Base-by-base conservation (phyloP, 2,329 filamentous ascomycete genomes). In the Trichoderma pleuroti region DNA sequence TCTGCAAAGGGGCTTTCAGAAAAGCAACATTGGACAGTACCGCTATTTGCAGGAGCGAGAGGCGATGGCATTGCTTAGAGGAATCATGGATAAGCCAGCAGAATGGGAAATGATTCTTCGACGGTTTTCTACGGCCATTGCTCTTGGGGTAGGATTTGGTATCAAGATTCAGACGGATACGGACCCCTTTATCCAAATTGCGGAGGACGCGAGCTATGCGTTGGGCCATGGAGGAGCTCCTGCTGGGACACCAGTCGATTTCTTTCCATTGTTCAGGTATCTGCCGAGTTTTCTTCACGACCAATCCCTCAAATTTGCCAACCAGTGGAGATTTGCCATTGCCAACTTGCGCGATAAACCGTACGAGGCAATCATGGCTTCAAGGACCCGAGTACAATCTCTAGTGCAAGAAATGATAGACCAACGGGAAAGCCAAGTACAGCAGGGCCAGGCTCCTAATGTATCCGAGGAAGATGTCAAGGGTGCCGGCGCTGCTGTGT, bases 401-500 rank as follows among this genome's bases (percentile, higher is more conserved):
- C 68, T 80, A 4, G 73, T 76, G 8, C 73, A 75, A 11, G 71
- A 74, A 65, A 63, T 80, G 74, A 72, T 78, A 49, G 70, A 78
- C 68, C 70, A 78, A 70, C 72, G 74, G 59, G 60, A 73, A n/a
- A 24, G 24, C 1, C 74, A 78, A 30, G 28, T 75, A 12, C 75
- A 76, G n/a, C 73, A 76, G 3, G 79, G 77, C 39, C 72, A 74
- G 28, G 68, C 67, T 14, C 76, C 76, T 1, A 79, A 84, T 21
- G 71, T 83, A 30, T 81, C 79, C 0, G 72, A 82, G 14, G 80
- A 80, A 11, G 84, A 86, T 64, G 82, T 86, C 73, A 84, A 86
- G 74, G 84, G 84, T 14, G 84, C 84, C 5, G 81, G 84, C 0
- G 84, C 81, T 1, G 82, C 84, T 10, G 81, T 86, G 12, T 86